Percentiles rank a stretch among this genome's conserved stretches.
phyloP scores from a whole-genome alignment of 2,329 filamentous ascomycete genomes.

The Mycosphaerella sp. region DNA sequence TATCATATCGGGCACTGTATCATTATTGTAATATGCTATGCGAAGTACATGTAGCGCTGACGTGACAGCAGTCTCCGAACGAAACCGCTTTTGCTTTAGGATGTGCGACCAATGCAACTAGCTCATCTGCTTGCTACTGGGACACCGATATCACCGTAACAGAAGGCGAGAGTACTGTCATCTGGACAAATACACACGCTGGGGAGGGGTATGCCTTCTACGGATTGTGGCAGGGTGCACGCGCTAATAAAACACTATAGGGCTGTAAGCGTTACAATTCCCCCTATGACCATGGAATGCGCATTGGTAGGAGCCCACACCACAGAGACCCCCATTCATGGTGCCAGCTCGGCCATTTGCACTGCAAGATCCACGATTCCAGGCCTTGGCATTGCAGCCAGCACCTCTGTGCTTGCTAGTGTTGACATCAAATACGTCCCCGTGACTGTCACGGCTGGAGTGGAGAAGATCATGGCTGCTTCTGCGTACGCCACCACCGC shows the following conservation, averaged over 20 bases:
- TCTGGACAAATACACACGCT: constrained; percentile 18
- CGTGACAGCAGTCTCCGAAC: constrained; percentile 15
- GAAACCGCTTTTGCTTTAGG: constrained; percentile 27
- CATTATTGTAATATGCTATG: neutral
- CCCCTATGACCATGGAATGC: constrained; percentile 23
- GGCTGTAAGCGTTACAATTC: constrained; percentile 5
- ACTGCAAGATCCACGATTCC: constrained; percentile 19
- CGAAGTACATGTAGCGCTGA: neutral
- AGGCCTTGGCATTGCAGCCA: constrained; percentile 24
- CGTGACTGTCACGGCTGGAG: constrained; percentile 27
- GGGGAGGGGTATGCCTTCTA: constrained; percentile 12
- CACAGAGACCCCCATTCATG: constrained; percentile 14
- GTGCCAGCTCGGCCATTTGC: constrained; percentile 24
- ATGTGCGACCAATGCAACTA: constrained; percentile 16
- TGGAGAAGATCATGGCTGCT: constrained; percentile 19
- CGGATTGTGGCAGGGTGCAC: neutral
- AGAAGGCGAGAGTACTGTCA: constrained; percentile 26
- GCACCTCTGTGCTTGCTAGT: constrained; percentile 26
- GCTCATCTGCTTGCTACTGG: constrained; percentile 20
- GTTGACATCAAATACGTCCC: constrained; percentile 27
- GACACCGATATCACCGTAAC: constrained; percentile 28
- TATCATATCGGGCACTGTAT: neutral
- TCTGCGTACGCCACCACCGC: constrained; percentile 14
- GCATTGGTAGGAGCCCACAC: constrained; percentile 23
- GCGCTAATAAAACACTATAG: neutral